Conservation (phyloP, 176 grass and related monocot genomes). For the Musa troglodytarum region DNA sequence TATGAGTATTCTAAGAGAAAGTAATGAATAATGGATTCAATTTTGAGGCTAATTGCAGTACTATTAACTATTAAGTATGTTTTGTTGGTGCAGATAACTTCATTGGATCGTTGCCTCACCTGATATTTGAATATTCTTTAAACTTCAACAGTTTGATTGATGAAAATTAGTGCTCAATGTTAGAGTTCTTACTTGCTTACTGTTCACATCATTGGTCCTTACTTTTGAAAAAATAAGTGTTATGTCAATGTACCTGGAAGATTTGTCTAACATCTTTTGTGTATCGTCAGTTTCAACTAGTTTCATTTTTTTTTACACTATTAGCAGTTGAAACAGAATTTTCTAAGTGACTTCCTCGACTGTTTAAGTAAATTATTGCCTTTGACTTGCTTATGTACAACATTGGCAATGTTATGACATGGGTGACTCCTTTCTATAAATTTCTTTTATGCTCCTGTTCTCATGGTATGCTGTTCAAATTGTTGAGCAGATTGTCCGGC, state of each 20-base stretch:
- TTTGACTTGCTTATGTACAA: not conserved
- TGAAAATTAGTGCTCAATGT: not conserved
- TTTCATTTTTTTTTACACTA: not conserved
- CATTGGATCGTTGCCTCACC: not conserved
- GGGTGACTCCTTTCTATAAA: not conserved
- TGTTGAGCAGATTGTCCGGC: constrained; percentile 57
- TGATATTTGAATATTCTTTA: not conserved
- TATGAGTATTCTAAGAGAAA: no score
- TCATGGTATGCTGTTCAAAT: constrained; percentile 11
- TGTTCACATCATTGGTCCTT: not conserved
- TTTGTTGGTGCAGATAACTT: not conserved
- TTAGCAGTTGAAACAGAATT: not conserved
- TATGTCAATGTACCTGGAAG: not conserved
- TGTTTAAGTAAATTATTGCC: not conserved
- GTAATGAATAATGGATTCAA: no score
- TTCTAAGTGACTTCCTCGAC: not conserved
- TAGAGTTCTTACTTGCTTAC: not conserved
- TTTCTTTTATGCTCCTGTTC: not conserved
- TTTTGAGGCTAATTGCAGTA: no score
- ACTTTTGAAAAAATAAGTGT: not conserved
- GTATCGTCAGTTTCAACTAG: not conserved
- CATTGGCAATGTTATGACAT: not conserved
- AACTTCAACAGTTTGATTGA: not conserved
- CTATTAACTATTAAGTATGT: not conserved
- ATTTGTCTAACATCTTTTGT: not conserved